A percentile compares a stretch with the other conserved stretches of the same genome.
These are phyloP conservation scores for Platismatia glauca DNA, from an alignment of 495 filamentous ascomycete species.

Conservation along the genomic window DNA sequence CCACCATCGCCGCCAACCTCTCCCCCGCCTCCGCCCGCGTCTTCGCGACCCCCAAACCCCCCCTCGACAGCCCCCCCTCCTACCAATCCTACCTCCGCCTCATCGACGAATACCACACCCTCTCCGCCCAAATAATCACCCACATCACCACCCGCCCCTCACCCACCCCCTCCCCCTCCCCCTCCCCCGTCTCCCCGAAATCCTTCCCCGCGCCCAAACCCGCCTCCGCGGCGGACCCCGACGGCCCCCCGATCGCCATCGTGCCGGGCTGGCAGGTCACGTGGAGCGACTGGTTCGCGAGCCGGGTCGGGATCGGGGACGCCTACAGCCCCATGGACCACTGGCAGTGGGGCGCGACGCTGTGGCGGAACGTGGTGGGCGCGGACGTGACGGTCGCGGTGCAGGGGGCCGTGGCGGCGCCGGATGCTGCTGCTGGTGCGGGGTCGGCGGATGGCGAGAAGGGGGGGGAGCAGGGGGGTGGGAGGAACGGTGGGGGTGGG, in stretches of 20 bases:
- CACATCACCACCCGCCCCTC: constrained; percentile 16
- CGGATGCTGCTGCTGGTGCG: neutral
- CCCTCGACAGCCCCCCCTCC: constrained; percentile 15
- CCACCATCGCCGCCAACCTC: constrained; percentile 39
- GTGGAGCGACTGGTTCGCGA: constrained; percentile 64
- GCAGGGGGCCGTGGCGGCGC: constrained; percentile 19
- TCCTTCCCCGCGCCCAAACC: constrained; percentile 12
- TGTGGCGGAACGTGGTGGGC: constrained; percentile 82
- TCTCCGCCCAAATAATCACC: constrained; percentile 15
- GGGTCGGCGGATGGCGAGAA: constrained; percentile 15
- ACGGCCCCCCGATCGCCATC: constrained; percentile 59
- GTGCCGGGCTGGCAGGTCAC: constrained; percentile 70
- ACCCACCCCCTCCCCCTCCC: neutral
- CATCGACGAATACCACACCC: constrained; percentile 21
- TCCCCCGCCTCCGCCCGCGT: constrained; percentile 9
- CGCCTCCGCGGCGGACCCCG: neutral
- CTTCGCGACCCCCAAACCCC: constrained; percentile 28
- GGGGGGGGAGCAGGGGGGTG: constrained; percentile 1
- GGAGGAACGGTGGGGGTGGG: constrained; percentile 29
- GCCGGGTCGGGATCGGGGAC: constrained; percentile 62
- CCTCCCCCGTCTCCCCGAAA: constrained; percentile 25
- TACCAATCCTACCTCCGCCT: constrained; percentile 21
- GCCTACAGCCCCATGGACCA: constrained; percentile 76
- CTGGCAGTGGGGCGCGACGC: constrained; percentile 96
- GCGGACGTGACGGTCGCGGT: constrained; percentile 80